A percentile compares a stretch with the other conserved stretches of the same genome.
Conservation (phyloP, 1,139 yeast genomes). For the Nakaseomyces delphensis region DNA sequence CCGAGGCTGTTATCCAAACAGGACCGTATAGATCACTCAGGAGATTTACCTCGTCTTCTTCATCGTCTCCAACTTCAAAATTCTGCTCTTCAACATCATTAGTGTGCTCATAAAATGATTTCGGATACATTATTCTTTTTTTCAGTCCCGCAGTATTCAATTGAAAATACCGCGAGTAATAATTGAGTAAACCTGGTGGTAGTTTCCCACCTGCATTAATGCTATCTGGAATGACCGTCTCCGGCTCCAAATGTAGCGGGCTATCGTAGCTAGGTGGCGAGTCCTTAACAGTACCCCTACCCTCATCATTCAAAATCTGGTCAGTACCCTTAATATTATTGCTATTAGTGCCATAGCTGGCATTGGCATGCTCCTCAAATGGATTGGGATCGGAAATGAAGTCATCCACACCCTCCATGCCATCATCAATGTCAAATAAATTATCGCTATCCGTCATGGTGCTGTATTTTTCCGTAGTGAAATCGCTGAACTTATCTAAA, state of each 20-base stretch:
- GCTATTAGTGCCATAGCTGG: constrained; percentile 2
- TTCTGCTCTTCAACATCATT: constrained; percentile 9
- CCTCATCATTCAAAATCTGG: constrained; percentile 2
- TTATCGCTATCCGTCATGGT: constrained; percentile 1
- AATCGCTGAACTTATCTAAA: too few species aligned
- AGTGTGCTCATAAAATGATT: constrained; percentile 10
- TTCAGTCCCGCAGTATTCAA: constrained; percentile 16
- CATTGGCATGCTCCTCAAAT: constrained; percentile 13
- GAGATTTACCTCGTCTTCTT: constrained; percentile 7
- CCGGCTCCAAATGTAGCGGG: background rate
- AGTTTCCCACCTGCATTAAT: constrained; percentile 8
- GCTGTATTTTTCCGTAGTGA: background rate
- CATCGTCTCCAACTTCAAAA: constrained; percentile 7
- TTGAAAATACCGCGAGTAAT: constrained; percentile 25
- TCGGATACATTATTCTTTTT: constrained; percentile 12
- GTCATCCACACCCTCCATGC: constrained; percentile 20
- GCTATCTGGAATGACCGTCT: constrained; percentile 1
- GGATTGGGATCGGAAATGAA: constrained; percentile 16
- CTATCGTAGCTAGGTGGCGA: background rate
- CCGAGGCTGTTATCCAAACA: constrained; percentile 27
- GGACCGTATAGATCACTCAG: constrained; percentile 26
- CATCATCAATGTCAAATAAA: constrained; percentile 12
- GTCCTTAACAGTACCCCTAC: background rate
- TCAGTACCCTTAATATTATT: constrained; percentile 1
- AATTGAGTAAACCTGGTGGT: constrained; percentile 24